A percentile compares a stretch with the other conserved stretches of the same genome.
Conservation (phyloP, 805 yeast species). For the Myxozyma kluyveri region DNA sequence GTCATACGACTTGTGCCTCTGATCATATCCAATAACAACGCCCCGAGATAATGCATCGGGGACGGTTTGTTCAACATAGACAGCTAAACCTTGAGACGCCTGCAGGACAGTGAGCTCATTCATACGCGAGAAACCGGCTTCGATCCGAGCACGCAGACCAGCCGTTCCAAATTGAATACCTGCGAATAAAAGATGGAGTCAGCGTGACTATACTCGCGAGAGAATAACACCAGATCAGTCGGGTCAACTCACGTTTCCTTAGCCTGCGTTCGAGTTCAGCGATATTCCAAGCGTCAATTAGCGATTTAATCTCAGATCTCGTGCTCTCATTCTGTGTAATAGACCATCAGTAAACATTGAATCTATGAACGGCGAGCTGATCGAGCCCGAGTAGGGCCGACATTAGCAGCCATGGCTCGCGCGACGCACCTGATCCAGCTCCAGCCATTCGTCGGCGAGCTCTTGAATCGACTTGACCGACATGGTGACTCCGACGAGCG, state of each 20-base stretch:
- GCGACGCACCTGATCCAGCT: constrained; percentile 39
- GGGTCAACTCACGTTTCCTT: constrained; percentile 34
- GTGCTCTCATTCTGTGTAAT: constrained; percentile 43
- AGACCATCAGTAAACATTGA: neutral
- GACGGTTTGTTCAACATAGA: constrained; percentile 36
- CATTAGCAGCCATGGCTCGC: neutral
- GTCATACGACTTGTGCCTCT: constrained; percentile 71
- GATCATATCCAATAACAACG: constrained; percentile 88
- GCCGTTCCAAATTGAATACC: constrained; percentile 81
- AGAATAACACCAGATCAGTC: neutral
- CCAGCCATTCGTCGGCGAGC: constrained; percentile 43
- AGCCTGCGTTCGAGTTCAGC: constrained; percentile 53
- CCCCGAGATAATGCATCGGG: constrained; percentile 39
- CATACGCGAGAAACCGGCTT: constrained; percentile 86
- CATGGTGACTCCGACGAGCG: constrained; percentile 2
- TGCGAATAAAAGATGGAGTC: neutral
- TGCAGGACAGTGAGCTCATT: constrained; percentile 85
- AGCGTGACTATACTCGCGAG: constrained; percentile 9
- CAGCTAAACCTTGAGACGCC: constrained; percentile 65
- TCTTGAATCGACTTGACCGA: constrained; percentile 22
- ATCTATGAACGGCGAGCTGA: neutral
- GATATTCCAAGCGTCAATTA: constrained; percentile 43
- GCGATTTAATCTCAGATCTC: constrained; percentile 51
- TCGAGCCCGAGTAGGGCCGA: neutral
- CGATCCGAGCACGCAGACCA: constrained; percentile 73